Percentiles rank a stretch among this genome's conserved stretches.
Conservation (phyloP, 192 early-diverging fungal genomes). For the Dimargaris xerosporica region DNA sequence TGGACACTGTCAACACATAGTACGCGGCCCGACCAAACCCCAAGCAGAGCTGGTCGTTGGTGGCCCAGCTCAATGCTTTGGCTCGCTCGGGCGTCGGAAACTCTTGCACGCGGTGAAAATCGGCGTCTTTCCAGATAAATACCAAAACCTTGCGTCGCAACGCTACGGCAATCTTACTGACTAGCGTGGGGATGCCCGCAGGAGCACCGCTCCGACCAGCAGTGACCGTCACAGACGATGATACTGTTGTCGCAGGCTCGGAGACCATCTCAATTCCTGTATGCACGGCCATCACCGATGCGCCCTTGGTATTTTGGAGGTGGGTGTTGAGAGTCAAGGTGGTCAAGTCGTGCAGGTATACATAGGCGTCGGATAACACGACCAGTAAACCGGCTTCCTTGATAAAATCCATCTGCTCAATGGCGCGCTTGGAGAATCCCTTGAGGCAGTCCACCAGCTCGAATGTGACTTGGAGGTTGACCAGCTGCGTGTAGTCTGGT, state of each 20-base stretch:
- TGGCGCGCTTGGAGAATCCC: conserved; percentile 47
- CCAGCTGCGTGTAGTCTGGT: background rate
- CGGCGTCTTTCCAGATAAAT: conserved; percentile 59
- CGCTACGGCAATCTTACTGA: conserved; percentile 58
- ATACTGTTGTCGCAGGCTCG: background rate
- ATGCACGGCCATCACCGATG: conserved; percentile 55
- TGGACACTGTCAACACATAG: background rate
- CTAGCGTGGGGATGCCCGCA: conserved; percentile 44
- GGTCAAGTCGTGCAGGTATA: conserved; percentile 58
- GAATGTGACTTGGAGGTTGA: conserved; percentile 17
- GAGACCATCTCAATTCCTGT: conserved; percentile 42
- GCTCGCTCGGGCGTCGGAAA: conserved; percentile 52
- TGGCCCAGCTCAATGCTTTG: conserved; percentile 61
- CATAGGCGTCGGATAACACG: conserved; percentile 50
- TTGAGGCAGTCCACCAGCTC: conserved; percentile 48
- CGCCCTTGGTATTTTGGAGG: conserved; percentile 59
- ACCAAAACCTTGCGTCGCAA: conserved; percentile 54
- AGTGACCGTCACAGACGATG: background rate
- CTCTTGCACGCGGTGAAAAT: conserved; percentile 57
- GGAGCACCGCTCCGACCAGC: too few relatives aligned
- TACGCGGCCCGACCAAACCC: conserved; percentile 27
- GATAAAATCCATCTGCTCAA: conserved; percentile 61
- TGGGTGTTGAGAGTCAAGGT: conserved; percentile 49
- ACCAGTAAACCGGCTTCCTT: conserved; percentile 59
- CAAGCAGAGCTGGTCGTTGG: conserved; percentile 45